Conservation (phyloP, 148 eudicot genomes). For the Camellia granthamiana region DNA sequence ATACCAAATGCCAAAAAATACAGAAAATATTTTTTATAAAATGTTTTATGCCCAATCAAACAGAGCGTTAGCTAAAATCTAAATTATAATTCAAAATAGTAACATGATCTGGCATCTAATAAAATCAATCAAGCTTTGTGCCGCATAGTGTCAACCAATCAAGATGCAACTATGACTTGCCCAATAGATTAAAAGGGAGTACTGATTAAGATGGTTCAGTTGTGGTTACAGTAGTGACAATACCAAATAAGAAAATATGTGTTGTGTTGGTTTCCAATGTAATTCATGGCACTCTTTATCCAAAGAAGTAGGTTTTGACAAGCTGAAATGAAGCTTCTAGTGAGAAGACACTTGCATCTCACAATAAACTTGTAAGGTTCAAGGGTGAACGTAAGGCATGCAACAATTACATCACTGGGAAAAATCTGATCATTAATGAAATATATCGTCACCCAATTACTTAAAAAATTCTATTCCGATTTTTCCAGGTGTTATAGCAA, state of each 20-base stretch:
- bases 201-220: background rate
- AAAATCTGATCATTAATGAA: background rate
- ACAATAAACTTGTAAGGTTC: background rate
- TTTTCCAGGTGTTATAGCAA: background rate
- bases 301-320: background rate
- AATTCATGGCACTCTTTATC: background rate
- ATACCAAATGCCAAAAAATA: no score
- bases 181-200: background rate
- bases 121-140: no score
- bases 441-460: background rate
- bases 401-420: background rate
- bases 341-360: background rate
- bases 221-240: background rate
- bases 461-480: background rate
- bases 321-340: constrained; percentile 1
- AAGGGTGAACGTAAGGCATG: background rate
- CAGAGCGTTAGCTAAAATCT: background rate
- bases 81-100: no score
- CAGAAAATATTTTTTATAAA: no score
- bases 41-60: no score
- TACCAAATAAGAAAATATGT: no score
- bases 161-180: background rate
- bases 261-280: background rate
- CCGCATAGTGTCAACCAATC: no score
- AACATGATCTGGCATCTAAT: no score